These are phyloP conservation scores for Auriscalpium microsporum DNA, from an alignment of 768 basidiomycete genomes.

Conservation along the genomic window DNA sequence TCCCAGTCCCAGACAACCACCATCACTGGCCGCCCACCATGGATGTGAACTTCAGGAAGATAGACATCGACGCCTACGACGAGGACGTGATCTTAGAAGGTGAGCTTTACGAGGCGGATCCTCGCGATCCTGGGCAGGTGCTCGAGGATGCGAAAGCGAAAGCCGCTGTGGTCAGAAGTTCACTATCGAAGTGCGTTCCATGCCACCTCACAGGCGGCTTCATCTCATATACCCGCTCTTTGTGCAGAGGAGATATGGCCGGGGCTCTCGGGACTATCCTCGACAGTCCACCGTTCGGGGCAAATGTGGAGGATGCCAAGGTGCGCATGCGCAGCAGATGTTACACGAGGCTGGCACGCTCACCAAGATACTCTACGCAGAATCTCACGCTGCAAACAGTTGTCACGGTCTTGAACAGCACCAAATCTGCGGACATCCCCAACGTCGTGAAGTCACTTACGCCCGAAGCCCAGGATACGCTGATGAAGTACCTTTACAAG, in stretches of 20 bases:
- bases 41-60: slow-evolving; percentile 73
- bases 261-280: slow-evolving; percentile 67
- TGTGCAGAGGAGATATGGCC: slow-evolving; percentile 60
- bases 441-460: slow-evolving; percentile 64
- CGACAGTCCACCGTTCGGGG: slow-evolving; percentile 82
- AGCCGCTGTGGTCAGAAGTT: slow-evolving; percentile 59
- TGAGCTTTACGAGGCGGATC: slow-evolving; percentile 83
- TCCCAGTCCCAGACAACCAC: too few species aligned
- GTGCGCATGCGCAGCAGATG: slow-evolving; percentile 30
- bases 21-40: slow-evolving; percentile 12
- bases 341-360: not conserved
- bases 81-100: slow-evolving; percentile 82
- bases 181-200: slow-evolving; percentile 60
- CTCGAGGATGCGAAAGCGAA: slow-evolving; percentile 72
- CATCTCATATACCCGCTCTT: not conserved
- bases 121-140: slow-evolving; percentile 65
- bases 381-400: slow-evolving; percentile 71
- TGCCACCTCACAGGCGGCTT: too few species aligned
- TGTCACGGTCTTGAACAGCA: slow-evolving; percentile 87
- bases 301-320: slow-evolving; percentile 84
- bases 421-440: slow-evolving; percentile 82
- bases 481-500: slow-evolving; percentile 99
- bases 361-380: slow-evolving; percentile 30
- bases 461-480: slow-evolving; percentile 72
- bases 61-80: slow-evolving; percentile 90